A percentile compares a stretch with the other conserved stretches of the same genome.
Conservation (phyloP, 202 grass and related monocot species). For the Elaeis oleifera region DNA sequence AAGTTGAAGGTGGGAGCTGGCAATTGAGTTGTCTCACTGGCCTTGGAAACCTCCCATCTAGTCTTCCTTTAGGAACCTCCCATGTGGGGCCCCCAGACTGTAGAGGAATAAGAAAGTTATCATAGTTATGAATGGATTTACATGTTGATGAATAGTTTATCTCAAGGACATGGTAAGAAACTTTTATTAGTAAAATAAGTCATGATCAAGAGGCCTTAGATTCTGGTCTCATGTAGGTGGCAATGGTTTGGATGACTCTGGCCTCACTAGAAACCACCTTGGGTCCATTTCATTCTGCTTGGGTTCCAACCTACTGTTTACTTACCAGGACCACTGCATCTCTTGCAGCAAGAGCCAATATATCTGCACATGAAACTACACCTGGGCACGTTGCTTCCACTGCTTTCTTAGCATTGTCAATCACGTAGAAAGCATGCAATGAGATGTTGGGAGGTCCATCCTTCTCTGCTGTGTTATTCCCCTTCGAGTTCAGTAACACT, state of each 20-base stretch:
- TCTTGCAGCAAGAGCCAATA: slow-evolving; percentile 44
- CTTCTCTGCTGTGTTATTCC: slow-evolving; percentile 59
- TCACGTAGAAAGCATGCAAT: slow-evolving; percentile 73
- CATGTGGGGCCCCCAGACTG: slow-evolving; percentile 71
- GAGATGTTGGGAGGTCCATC: slow-evolving; percentile 66
- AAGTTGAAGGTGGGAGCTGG: slow-evolving; percentile 59
- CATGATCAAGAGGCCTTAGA: too few relatives aligned
- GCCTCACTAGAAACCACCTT: too few relatives aligned
- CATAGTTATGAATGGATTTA: too few relatives aligned
- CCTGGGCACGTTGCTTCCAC: slow-evolving; percentile 53
- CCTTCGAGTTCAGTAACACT: slow-evolving; percentile 56
- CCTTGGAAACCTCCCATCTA: slow-evolving; percentile 64
- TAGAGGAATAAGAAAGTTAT: not conserved
- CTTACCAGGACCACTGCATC: slow-evolving; percentile 51
- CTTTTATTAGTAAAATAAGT: too few relatives aligned
- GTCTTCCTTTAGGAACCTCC: slow-evolving; percentile 54
- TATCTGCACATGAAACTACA: slow-evolving; percentile 42
- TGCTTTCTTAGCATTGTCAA: slow-evolving; percentile 83
- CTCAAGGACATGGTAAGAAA: too few relatives aligned
- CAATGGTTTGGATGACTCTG: too few relatives aligned
- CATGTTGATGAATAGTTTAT: too few relatives aligned
- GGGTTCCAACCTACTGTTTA: not conserved
- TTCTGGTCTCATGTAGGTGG: too few relatives aligned
- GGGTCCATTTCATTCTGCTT: too few relatives aligned
- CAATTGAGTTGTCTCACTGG: slow-evolving; percentile 49